phyloP scores from a whole-genome alignment of 179 eudicot species.

The Beta macrorhiza region DNA sequence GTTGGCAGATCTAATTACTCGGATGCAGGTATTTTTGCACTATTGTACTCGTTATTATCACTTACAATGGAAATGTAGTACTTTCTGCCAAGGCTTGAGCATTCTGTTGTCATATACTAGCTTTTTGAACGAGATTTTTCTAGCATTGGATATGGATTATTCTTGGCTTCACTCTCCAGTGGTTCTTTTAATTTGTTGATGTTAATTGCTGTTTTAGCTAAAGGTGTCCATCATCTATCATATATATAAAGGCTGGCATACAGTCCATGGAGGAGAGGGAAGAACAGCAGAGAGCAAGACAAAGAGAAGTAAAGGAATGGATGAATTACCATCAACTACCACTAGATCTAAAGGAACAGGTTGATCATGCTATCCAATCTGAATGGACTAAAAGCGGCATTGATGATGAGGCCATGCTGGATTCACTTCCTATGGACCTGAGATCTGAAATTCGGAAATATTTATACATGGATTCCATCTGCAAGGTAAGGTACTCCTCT shows the following conservation, averaged over 20 bases:
- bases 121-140: no score
- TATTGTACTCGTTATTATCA: no score
- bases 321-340: constrained; percentile 18
- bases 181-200: no score
- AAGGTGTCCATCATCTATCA: no score
- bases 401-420: constrained; percentile 10
- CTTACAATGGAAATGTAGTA: no score
- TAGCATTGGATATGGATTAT: no score
- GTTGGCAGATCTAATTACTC: no score
- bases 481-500: not conserved
- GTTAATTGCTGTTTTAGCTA: no score
- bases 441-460: constrained; percentile 14
- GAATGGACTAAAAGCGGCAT: constrained; percentile 7
- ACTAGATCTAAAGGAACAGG: not conserved
- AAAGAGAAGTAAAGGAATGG: constrained; percentile 11
- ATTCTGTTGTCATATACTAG: no score
- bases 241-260: constrained; percentile 22
- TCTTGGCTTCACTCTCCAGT: no score
- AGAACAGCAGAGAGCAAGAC: constrained; percentile 8
- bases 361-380: constrained; percentile 17
- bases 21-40: no score
- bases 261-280: constrained; percentile 12
- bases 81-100: no score
- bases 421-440: constrained; percentile 10
- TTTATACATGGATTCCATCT: constrained; percentile 1